phyloP scores from a whole-genome alignment of 2,329 filamentous ascomycete genomes.

The Penicillium sp. region DNA sequence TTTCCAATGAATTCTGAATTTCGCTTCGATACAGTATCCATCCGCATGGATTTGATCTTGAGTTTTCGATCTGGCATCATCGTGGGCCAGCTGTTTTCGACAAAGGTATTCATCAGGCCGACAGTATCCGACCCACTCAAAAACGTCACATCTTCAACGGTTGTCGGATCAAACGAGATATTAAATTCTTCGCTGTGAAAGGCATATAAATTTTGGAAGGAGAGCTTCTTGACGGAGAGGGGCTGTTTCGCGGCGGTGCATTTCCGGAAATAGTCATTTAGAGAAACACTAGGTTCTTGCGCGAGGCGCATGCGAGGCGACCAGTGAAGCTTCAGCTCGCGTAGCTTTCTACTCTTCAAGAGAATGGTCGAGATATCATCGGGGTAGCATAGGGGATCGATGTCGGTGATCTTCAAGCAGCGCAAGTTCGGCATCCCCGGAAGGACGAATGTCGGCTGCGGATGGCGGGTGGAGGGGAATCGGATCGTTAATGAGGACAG shows the following conservation, averaged over 20 bases:
- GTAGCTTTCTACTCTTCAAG: slow-evolving; percentile 59
- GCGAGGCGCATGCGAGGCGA: slow-evolving; percentile 65
- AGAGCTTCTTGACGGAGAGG: slow-evolving; percentile 57
- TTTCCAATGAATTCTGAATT: slow-evolving; percentile 51
- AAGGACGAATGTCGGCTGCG: slow-evolving; percentile 62
- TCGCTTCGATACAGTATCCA: slow-evolving; percentile 56
- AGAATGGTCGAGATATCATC: slow-evolving; percentile 66
- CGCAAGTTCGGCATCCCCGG: slow-evolving; percentile 63
- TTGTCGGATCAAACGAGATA: slow-evolving; percentile 49
- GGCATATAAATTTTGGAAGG: slow-evolving; percentile 64
- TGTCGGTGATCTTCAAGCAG: slow-evolving; percentile 61
- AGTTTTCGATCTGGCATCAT: slow-evolving; percentile 38
- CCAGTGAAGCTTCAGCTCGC: slow-evolving; percentile 64
- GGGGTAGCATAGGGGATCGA: slow-evolving; percentile 68
- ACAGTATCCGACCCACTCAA: slow-evolving; percentile 57
- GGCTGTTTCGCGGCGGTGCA: slow-evolving; percentile 55
- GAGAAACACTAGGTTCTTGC: slow-evolving; percentile 62
- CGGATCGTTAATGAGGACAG: slow-evolving; percentile 62
- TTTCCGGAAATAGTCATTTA: slow-evolving; percentile 63
- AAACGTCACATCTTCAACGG: slow-evolving; percentile 57
- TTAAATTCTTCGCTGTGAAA: slow-evolving; percentile 57
- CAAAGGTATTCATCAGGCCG: slow-evolving; percentile 55
- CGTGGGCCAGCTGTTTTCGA: slow-evolving; percentile 62
- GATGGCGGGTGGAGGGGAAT: slow-evolving; percentile 62
- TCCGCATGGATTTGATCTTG: slow-evolving; percentile 55